phyloP scores from a whole-genome alignment of 345 rosid genomes.

The Acer saccharum region DNA sequence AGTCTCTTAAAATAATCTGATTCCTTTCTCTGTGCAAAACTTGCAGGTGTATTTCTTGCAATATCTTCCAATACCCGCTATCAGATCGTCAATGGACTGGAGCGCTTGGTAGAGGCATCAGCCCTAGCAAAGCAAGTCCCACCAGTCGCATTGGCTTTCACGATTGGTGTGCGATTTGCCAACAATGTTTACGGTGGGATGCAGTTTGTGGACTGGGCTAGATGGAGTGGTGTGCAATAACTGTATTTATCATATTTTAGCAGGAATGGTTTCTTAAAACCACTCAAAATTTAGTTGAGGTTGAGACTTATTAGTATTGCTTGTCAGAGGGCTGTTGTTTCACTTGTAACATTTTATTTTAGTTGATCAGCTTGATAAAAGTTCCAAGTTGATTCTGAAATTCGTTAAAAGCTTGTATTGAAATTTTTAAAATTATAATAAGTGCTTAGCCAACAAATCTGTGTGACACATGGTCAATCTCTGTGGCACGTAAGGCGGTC shows the following conservation, averaged over 20 bases:
- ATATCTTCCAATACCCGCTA: conserved; percentile 90
- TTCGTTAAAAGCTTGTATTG: not conserved
- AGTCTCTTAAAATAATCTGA: not conserved
- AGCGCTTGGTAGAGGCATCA: conserved; percentile 71
- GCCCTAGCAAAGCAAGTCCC: conserved; percentile 72
- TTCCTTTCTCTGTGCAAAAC: not conserved
- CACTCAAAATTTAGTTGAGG: not conserved
- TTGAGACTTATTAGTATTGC: not conserved
- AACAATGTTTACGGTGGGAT: conserved; percentile 86
- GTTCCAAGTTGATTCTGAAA: not conserved
- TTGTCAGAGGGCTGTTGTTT: not conserved
- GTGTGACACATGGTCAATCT: no score
- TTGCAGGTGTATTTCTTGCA: conserved; percentile 68
- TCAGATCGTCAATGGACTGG: conserved; percentile 77
- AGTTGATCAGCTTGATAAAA: not conserved
- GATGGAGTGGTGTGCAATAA: conserved; percentile 67
- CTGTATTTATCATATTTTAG: not conserved
- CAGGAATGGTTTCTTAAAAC: not conserved
- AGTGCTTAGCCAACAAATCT: no score
- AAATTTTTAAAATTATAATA: not conserved
- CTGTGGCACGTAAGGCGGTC: no score
- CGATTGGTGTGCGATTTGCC: conserved; percentile 79
- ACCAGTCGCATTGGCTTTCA: conserved; percentile 81
- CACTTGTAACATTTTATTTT: not conserved
- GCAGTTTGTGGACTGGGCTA: conserved; percentile 97